Evolutionary conservation across 371 early-diverging fungal species (phyloP).

Genomic region (Saksenaea vasiformis): DNA sequence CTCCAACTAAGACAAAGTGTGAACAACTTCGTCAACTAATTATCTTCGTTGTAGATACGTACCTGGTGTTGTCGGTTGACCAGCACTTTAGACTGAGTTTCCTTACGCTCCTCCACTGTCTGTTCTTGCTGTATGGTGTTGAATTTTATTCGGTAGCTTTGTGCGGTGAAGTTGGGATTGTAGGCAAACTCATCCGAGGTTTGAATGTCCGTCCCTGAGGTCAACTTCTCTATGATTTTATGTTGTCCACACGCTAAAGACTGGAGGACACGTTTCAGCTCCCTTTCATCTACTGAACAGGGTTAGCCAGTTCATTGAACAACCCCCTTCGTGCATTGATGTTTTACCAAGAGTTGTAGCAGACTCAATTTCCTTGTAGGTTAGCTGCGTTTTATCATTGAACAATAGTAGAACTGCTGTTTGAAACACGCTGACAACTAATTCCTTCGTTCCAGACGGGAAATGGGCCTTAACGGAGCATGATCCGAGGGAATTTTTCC

Average conservation of each 20-base stretch:
- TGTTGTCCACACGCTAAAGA: conserved; percentile 80
- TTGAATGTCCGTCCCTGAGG: conserved; percentile 20
- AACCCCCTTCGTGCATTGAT: background rate
- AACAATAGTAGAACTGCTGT: conserved; percentile 76
- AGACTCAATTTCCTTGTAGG: conserved; percentile 67
- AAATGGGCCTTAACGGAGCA: conserved; percentile 73
- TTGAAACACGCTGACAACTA: conserved; percentile 75
- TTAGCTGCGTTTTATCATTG: conserved; percentile 57
- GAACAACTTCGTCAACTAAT: background rate
- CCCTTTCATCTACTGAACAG: conserved; percentile 54
- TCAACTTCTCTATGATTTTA: conserved; percentile 65
- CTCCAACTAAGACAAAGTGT: conserved; percentile 58
- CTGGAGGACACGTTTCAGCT: conserved; percentile 74
- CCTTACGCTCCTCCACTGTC: conserved; percentile 70
- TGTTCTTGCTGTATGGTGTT: conserved; percentile 80
- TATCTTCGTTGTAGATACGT: background rate
- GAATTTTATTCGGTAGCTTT: conserved; percentile 71
- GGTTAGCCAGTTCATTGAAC: background rate
- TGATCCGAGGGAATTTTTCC: conserved; percentile 83
- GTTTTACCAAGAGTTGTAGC: conserved; percentile 60
- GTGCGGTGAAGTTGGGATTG: conserved; percentile 69
- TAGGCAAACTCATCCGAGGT: conserved; percentile 61
- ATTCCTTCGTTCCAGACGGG: conserved; percentile 60
- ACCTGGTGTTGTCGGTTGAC: conserved; percentile 79
- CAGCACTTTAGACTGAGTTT: conserved; percentile 74